Evolutionary conservation across 2,329 filamentous ascomycete species (phyloP), one percentile per base, ranked within the genome.

Genomic region (Furcasterigmium furcatum): DNA sequence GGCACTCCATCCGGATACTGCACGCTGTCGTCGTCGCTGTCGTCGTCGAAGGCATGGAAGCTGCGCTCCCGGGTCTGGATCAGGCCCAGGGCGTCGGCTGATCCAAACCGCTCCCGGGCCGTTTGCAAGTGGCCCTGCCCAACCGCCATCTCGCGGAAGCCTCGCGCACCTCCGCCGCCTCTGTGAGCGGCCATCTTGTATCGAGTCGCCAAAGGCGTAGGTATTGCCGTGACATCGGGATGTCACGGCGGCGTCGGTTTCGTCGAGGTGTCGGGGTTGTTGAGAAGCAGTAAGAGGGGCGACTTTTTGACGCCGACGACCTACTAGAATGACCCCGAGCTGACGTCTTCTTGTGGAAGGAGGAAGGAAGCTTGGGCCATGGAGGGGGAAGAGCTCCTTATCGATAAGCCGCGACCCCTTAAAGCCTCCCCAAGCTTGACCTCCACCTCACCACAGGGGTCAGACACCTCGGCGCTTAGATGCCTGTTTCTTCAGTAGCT

Each of bases 101-200:
- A 14, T 54, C 64, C 55, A 45, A 70, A 68, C 41, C 68, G 60
- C 25, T 69, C 64, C 6, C 51, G 54, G 22, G 61, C 62, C 16
- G 63, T 66, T 54, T 71, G 68, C 29, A 53, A 54, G 52, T 67
- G 55, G 51, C 66, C 68, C 50, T 51, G 58, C 30, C 68, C 67
- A 27, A 71, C 60, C 13, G 55, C 52, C 44, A 63, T 44, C 44
- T 51, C 48, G 46, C 50, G 50, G 46, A 52, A 52, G 32, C 47
- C 47, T 38, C 49, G 49, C 44, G 43, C 41, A 14, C 32, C 32
- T 35, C 24, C 24, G 24, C 24, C 24, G 7, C 24, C 12, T 27
- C 24, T 27, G 7, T 27, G 7, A 12, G 24, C 42, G 34, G 46
- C 20, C 21, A 20, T 30, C 32, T 48, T 41, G 41, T 48, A 45